Conservation (phyloP, 306 rosid genomes). For the Nissolia schottii region DNA sequence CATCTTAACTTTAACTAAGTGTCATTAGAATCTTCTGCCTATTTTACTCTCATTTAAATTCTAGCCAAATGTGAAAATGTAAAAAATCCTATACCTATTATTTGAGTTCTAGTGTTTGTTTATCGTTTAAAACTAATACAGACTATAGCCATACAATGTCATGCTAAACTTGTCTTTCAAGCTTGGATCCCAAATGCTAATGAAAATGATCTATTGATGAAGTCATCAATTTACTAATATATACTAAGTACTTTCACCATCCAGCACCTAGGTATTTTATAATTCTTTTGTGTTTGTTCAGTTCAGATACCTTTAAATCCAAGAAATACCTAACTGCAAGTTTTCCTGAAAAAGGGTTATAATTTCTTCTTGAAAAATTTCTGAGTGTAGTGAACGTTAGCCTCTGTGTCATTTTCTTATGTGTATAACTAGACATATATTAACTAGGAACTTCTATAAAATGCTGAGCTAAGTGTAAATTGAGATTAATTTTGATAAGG, state of each 20-base stretch:
- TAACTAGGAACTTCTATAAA: neutral
- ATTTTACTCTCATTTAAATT: neutral
- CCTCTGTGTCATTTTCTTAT: neutral
- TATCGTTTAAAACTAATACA: too few species aligned
- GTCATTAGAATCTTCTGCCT: neutral
- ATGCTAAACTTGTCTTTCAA: neutral
- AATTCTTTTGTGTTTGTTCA: neutral
- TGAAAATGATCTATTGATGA: neutral
- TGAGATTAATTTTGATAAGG: too few species aligned
- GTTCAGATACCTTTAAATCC: neutral
- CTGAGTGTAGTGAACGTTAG: neutral
- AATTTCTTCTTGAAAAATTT: neutral
- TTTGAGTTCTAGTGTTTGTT: too few species aligned
- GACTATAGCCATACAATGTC: neutral
- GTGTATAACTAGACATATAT: neutral
- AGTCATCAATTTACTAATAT: neutral
- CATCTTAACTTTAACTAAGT: too few species aligned
- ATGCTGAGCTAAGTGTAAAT: too few species aligned
- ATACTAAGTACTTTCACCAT: neutral
- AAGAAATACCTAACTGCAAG: neutral
- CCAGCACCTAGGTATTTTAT: neutral
- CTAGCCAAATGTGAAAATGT: too few species aligned
- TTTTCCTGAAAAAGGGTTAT: neutral
- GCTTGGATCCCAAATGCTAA: neutral
- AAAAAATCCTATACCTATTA: too few species aligned